phyloP scores from a whole-genome alignment of 2,329 filamentous ascomycete species.

The Neofusicoccum laricinum region DNA sequence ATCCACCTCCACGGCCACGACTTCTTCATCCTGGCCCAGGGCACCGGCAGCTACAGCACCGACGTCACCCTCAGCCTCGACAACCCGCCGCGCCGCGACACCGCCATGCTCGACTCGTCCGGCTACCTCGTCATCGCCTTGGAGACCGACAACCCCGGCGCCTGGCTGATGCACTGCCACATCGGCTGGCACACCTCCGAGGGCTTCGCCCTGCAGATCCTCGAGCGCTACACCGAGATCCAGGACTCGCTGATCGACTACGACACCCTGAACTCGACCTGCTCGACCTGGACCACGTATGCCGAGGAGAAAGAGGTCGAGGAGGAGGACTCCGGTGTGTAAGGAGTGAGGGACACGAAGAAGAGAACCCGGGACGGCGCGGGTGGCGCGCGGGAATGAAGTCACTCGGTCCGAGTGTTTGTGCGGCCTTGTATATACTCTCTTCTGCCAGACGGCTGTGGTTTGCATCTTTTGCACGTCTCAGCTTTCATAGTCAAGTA shows the following conservation, averaged over 20 bases:
- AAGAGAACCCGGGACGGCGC: too few relatives aligned
- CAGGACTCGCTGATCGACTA: slow-evolving; percentile 8
- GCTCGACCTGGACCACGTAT: slow-evolving; percentile 12
- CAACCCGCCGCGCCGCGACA: slow-evolving; percentile 39
- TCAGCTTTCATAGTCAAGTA: too few relatives aligned
- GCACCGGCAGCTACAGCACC: slow-evolving; percentile 29
- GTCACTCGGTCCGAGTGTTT: too few relatives aligned
- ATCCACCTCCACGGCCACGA: slow-evolving; percentile 43
- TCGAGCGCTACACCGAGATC: slow-evolving; percentile 42
- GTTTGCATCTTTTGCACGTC: too few relatives aligned
- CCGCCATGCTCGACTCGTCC: slow-evolving; percentile 15
- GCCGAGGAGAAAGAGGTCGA: neutral
- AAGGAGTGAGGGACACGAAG: neutral
- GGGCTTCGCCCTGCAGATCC: slow-evolving; percentile 52
- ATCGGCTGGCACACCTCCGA: slow-evolving; percentile 29
- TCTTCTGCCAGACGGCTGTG: too few relatives aligned
- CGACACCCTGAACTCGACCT: slow-evolving; percentile 2
- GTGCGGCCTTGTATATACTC: too few relatives aligned
- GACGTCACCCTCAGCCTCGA: slow-evolving; percentile 31
- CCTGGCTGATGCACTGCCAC: slow-evolving; percentile 22
- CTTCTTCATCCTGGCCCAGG: slow-evolving; percentile 33
- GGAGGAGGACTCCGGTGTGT: slow-evolving; percentile 10
- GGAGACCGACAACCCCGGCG: slow-evolving; percentile 52
- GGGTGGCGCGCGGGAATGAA: too few relatives aligned
- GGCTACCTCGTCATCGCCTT: slow-evolving; percentile 54